These are phyloP conservation scores for Gossypium bickii DNA, from an alignment of 345 rosid genomes.

Conservation along the genomic window DNA sequence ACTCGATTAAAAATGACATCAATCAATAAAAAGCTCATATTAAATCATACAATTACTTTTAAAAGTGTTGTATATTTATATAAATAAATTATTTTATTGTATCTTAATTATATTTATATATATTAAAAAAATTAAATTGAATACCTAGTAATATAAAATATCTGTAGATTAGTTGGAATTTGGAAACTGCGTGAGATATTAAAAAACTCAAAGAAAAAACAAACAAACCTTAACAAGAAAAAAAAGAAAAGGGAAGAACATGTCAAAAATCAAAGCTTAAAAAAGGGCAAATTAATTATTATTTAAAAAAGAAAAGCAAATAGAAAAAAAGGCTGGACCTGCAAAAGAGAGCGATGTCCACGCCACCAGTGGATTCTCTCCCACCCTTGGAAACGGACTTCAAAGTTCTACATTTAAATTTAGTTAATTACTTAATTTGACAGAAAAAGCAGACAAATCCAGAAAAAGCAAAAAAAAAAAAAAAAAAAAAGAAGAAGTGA, in stretches of 20 bases:
- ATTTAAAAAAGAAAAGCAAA: not conserved
- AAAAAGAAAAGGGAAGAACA: not conserved
- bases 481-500: constrained; percentile 11
- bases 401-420: constrained; percentile 29
- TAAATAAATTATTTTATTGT: too few species aligned
- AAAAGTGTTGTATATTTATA: too few species aligned
- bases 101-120: too few species aligned
- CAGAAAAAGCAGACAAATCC: not conserved
- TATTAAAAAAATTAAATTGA: too few species aligned
- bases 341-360: not conserved
- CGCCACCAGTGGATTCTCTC: constrained; percentile 7
- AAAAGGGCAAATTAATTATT: not conserved
- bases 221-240: not conserved
- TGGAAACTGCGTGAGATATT: too few species aligned
- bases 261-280: not conserved
- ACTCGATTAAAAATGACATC: too few species aligned
- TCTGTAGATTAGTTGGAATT: too few species aligned
- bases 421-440: constrained; percentile 26
- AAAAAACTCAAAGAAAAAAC: not conserved
- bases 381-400: constrained; percentile 30
- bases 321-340: not conserved
- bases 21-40: accelerated
- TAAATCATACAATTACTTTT: too few species aligned
- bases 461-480: not conserved
- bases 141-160: too few species aligned